Base-by-base conservation (phyloP, 2,329 filamentous ascomycete genomes). In the Sporothrix humicola region DNA sequence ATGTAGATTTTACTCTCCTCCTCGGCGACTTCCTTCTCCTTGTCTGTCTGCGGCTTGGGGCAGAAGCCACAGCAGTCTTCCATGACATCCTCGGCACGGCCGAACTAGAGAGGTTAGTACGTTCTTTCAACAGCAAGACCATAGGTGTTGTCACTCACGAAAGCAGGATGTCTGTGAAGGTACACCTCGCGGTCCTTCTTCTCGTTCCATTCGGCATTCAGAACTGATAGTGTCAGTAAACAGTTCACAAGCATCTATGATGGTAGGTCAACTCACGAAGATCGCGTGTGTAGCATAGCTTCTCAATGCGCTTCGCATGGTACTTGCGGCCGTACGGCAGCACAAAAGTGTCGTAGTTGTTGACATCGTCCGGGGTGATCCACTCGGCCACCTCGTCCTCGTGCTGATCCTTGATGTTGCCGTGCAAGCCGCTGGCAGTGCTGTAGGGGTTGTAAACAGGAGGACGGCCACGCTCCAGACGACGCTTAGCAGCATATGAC, bases 121-220 rank as follows among this genome's bases (percentile, higher is more conserved):
- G n/a, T n/a, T n/a, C n/a, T n/a, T n/a, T n/a, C n/a, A n/a, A n/a
- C n/a, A n/a, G n/a, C n/a, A n/a, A n/a, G n/a, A n/a, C n/a, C n/a
- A n/a, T n/a, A n/a, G n/a, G n/a, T n/a, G n/a, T n/a, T n/a, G n/a
- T n/a, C n/a, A n/a, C 78, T 72, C 73, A 79, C 78, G 80, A 97
- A 97, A 13, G 92, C 93, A 2, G 94, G 93, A 78, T 97, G 94
- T 1, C 94, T 89, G 81, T 97, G 94, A 5, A 97, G 84, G 75
- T 93, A 89, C 1, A 95, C 91, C 37, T 90, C 85, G n/a, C 93
- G 88, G 58, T 94, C 90, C 75, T 93, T 90, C 0, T 87, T 85
- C 76, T 91, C 90, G 77, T 96, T 97, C 93, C 94, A 97, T 79
- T 97, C 93, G 0, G 92, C 92, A 77, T 97, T 96, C 20, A 97